Evolutionary conservation across 805 yeast species (phyloP).

Genomic region (Barnettozyma sp.): DNA sequence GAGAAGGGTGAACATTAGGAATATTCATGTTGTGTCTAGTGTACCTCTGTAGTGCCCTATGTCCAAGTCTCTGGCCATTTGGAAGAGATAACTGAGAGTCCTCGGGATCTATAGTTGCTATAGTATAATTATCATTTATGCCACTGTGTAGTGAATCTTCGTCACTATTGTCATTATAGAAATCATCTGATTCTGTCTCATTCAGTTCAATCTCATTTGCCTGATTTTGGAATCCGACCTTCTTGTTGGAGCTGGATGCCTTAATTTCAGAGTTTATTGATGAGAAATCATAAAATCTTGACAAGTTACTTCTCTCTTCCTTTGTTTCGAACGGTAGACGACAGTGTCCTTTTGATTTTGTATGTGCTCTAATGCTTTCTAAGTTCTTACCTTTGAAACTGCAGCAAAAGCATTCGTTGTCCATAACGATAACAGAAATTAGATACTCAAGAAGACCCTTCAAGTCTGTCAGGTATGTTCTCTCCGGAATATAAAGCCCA

Average conservation of each 20-base stretch:
- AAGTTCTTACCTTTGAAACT: constrained; percentile 75
- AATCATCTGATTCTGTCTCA: no score
- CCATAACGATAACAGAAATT: constrained; percentile 75
- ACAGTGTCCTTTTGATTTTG: constrained; percentile 80
- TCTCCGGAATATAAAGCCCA: constrained; percentile 87
- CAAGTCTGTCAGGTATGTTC: constrained; percentile 55
- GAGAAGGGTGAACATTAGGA: constrained; percentile 38
- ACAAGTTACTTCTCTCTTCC: constrained; percentile 67
- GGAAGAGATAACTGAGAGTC: constrained; percentile 70
- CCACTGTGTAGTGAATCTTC: constrained; percentile 10
- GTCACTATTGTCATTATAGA: constrained; percentile 26
- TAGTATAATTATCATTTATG: constrained; percentile 28
- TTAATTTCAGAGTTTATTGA: constrained; percentile 45
- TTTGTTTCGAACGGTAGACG: constrained; percentile 80
- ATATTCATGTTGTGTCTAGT: constrained; percentile 57
- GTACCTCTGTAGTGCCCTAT: constrained; percentile 65
- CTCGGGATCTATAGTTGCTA: constrained; percentile 39
- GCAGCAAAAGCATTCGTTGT: constrained; percentile 80
- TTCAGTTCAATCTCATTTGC: constrained; percentile 24
- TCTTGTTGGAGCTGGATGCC: constrained; percentile 24
- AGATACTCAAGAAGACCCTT: constrained; percentile 69
- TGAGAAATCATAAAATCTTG: constrained; percentile 80
- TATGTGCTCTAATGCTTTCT: constrained; percentile 86
- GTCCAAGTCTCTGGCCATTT: constrained; percentile 74
- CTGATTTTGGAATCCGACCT: constrained; percentile 26